These are phyloP conservation scores for Phytophthora foliorum DNA, from an alignment of 352 stramenopile genomes.

Conservation along the genomic window DNA sequence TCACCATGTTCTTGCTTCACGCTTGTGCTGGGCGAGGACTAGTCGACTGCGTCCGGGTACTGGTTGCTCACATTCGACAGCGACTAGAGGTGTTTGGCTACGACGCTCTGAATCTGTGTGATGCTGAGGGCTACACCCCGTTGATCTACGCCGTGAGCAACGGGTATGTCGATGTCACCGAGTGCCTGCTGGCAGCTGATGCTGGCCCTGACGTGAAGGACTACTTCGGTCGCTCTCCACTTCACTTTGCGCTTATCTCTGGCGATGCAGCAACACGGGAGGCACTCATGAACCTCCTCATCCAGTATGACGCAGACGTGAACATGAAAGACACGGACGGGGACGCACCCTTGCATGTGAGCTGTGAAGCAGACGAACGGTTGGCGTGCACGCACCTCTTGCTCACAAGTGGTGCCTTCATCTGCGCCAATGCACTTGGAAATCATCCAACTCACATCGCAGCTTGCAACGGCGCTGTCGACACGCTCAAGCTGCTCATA, in stretches of 20 bases:
- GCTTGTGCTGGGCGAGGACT: slow-evolving; percentile 67
- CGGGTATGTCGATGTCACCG: slow-evolving; percentile 53
- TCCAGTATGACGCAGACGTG: slow-evolving; percentile 76
- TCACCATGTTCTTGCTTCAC: slow-evolving; percentile 69
- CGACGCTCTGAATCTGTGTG: slow-evolving; percentile 54
- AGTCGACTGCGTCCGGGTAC: slow-evolving; percentile 58
- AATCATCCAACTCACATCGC: slow-evolving; percentile 85
- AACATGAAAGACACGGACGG: slow-evolving; percentile 78
- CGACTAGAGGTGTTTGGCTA: slow-evolving; percentile 38
- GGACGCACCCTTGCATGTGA: slow-evolving; percentile 72
- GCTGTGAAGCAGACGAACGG: slow-evolving; percentile 57
- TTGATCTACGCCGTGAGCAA: slow-evolving; percentile 84
- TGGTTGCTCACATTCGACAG: slow-evolving; percentile 60
- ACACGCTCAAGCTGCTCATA: slow-evolving; percentile 74
- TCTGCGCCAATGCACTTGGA: slow-evolving; percentile 66
- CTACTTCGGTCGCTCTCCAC: slow-evolving; percentile 67
- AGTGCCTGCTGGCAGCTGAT: slow-evolving; percentile 66
- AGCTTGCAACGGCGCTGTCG: slow-evolving; percentile 64
- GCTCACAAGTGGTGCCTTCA: slow-evolving; percentile 60
- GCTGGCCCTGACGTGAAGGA: slow-evolving; percentile 69
- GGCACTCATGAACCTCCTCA: slow-evolving; percentile 60
- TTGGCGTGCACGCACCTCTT: slow-evolving; percentile 68
- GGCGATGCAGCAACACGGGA: slow-evolving; percentile 29
- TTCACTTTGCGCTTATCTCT: slow-evolving; percentile 71
- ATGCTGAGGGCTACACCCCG: slow-evolving; percentile 82